Conservation (phyloP, 2,329 filamentous ascomycete genomes). For the Coleophoma eucalyptorum region DNA sequence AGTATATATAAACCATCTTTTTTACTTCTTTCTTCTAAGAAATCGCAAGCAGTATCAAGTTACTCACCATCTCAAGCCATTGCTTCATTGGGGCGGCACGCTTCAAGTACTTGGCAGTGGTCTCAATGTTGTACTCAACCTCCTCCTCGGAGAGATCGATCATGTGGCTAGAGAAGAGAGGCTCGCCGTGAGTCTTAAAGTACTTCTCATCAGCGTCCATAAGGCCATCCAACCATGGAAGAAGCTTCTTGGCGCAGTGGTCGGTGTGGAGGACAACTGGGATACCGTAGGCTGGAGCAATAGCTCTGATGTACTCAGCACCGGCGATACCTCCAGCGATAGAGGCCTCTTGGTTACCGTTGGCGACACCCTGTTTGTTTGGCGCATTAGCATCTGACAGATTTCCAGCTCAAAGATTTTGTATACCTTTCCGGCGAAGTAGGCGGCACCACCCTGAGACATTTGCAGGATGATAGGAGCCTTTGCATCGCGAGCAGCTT, state of each 20-base stretch:
- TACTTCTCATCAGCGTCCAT: constrained; percentile 89
- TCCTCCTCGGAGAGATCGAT: constrained; percentile 94
- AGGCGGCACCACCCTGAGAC: constrained; percentile 90
- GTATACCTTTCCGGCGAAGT: constrained; percentile 79
- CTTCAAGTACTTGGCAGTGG: constrained; percentile 90
- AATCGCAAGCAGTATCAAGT: neutral
- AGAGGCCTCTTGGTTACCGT: constrained; percentile 80
- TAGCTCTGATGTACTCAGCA: constrained; percentile 87
- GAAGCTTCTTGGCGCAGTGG: constrained; percentile 99
- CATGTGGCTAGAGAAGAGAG: constrained; percentile 97
- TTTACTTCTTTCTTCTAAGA: too few species aligned
- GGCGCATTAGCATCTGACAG: constrained; percentile 5
- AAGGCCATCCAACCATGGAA: constrained; percentile 97
- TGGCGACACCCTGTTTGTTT: constrained; percentile 61
- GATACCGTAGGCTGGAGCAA: constrained; percentile 83
- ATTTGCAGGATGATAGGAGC: constrained; percentile 90
- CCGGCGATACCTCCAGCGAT: constrained; percentile 84
- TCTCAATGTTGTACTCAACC: constrained; percentile 86
- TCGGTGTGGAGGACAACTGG: constrained; percentile 95
- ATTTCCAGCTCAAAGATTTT: neutral
- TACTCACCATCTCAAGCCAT: constrained; percentile 91
- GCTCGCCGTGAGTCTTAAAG: constrained; percentile 90
- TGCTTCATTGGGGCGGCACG: constrained; percentile 95
- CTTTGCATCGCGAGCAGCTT: constrained; percentile 91
- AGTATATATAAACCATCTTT: neutral